Conservation (phyloP, 352 stramenopile species). For the Phytophthora idaei region DNA sequence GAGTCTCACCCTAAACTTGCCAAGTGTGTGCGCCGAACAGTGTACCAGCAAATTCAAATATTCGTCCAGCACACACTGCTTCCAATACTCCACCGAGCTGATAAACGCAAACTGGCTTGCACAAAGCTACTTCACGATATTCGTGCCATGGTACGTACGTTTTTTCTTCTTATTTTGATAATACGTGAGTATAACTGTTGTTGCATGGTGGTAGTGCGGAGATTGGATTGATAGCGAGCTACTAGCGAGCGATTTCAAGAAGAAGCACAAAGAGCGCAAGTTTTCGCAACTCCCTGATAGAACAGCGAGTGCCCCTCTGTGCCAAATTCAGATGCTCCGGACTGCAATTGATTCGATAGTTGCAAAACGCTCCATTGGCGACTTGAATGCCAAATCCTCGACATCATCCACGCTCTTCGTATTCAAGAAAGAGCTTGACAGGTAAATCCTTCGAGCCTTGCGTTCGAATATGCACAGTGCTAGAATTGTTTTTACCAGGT, state of each 20-base stretch:
- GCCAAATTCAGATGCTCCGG: conserved; percentile 60
- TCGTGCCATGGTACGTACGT: conserved; percentile 51
- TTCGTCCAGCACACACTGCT: conserved; percentile 81
- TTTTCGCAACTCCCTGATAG: conserved; percentile 43
- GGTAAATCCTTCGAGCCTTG: conserved; percentile 30
- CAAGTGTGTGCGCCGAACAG: conserved; percentile 48
- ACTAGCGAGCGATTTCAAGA: conserved; percentile 55
- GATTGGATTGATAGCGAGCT: conserved; percentile 57
- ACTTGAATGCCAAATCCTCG: conserved; percentile 55
- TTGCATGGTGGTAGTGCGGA: conserved; percentile 42
- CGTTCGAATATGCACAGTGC: background rate
- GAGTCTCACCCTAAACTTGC: conserved; percentile 40
- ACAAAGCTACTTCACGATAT: conserved; percentile 75
- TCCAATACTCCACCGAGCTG: conserved; percentile 78
- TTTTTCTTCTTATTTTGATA: background rate
- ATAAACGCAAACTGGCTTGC: conserved; percentile 83
- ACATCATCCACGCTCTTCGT: conserved; percentile 51
- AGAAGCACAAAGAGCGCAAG: conserved; percentile 50
- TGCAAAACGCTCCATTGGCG: conserved; percentile 61
- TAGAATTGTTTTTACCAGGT: background rate
- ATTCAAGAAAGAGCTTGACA: conserved; percentile 83
- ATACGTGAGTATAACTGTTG: background rate
- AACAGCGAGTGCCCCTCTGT: conserved; percentile 35
- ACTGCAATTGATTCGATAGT: conserved; percentile 68
- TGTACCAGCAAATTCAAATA: conserved; percentile 73